These are phyloP conservation scores for Fusarium xylarioides DNA, from an alignment of 2,329 filamentous ascomycete species.

Conservation along the genomic window DNA sequence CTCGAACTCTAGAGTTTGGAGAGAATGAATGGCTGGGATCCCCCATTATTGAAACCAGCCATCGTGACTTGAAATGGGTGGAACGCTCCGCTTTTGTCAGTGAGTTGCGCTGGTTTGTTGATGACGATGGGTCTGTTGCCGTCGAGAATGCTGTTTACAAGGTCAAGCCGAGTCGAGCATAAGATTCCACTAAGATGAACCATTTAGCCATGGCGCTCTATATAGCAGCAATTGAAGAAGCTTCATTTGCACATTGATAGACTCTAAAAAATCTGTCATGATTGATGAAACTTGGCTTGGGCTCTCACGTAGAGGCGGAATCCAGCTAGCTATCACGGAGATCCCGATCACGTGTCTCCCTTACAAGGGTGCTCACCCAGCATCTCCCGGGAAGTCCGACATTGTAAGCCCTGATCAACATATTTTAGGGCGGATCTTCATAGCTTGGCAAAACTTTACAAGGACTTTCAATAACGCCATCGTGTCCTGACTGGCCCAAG, in stretches of 20 bases:
- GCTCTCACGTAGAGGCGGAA: too few relatives aligned
- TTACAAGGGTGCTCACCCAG: not conserved
- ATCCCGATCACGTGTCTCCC: not conserved
- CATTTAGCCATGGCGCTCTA: not conserved
- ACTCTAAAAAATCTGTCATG: too few relatives aligned
- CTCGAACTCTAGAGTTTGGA: slow-evolving; percentile 3
- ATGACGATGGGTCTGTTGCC: not conserved
- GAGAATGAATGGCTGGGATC: slow-evolving; percentile 7
- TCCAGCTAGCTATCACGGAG: too few relatives aligned
- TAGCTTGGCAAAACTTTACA: not conserved
- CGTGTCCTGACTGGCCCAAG: not conserved
- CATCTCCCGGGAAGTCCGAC: not conserved
- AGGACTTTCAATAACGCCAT: not conserved
- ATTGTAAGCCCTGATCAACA: not conserved
- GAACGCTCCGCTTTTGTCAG: slow-evolving; percentile 1
- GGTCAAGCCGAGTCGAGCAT: not conserved
- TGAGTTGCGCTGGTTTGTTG: not conserved
- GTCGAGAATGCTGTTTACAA: slow-evolving; percentile 9
- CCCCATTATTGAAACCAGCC: not conserved
- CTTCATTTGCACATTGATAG: too few relatives aligned
- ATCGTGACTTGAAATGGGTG: slow-evolving; percentile 2
- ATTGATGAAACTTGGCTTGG: too few relatives aligned
- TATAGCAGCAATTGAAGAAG: accelerated
- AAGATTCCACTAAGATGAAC: accelerated
- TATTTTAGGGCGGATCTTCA: not conserved